Evolutionary conservation across 345 rosid genomes (phyloP).

Genomic region (Citropsis articulata): DNA sequence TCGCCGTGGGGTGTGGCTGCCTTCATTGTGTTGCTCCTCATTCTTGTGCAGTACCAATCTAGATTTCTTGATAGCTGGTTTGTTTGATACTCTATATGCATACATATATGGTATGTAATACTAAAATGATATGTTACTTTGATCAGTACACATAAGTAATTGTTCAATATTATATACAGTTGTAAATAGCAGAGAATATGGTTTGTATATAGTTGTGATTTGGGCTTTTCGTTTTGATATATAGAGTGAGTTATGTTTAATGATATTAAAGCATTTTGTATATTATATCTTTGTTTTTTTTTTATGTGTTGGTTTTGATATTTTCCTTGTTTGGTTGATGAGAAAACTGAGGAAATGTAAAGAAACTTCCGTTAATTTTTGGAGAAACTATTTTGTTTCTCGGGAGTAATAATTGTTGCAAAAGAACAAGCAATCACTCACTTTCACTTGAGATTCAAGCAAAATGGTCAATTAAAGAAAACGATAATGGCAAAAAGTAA

Average conservation of each 20-base stretch:
- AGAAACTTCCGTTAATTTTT: background rate
- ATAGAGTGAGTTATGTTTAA: background rate
- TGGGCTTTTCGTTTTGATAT: background rate
- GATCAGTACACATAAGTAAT: background rate
- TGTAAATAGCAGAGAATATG: background rate
- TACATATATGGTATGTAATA: background rate
- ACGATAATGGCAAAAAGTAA: too few species aligned
- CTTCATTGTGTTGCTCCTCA: slow-evolving; percentile 62
- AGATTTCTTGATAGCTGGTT: slow-evolving; percentile 67
- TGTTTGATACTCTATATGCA: slow-evolving; percentile 8
- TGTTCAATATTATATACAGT: background rate
- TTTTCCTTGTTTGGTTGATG: background rate
- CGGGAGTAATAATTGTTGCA: background rate
- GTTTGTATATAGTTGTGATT: background rate
- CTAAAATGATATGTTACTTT: background rate
- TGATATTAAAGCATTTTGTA: background rate
- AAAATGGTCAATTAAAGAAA: background rate
- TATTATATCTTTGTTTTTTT: background rate
- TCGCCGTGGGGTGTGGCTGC: slow-evolving; percentile 98
- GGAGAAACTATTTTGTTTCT: background rate
- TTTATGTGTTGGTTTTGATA: background rate
- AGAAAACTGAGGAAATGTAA: background rate
- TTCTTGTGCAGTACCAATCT: slow-evolving; percentile 75
- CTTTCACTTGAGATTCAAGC: background rate
- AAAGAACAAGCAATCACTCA: background rate